Conservation (phyloP, 495 filamentous ascomycete genomes). For the Margaritispora aquatica region DNA sequence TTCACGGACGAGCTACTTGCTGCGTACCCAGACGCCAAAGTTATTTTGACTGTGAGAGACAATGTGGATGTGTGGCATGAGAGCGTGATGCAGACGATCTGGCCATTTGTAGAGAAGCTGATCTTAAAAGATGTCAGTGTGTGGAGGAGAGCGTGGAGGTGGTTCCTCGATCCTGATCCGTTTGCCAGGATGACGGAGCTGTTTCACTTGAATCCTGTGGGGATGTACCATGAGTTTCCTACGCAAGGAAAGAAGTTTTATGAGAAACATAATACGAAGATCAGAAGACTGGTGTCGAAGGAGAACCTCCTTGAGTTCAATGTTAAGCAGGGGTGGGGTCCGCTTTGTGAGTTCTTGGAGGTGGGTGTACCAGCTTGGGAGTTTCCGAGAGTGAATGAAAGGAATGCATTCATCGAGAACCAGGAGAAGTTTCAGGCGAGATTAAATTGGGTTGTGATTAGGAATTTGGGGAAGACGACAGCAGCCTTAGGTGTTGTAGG, state of each 20-base stretch:
- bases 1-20: conserved; percentile 37
- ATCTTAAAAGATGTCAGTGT: background rate
- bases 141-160: background rate
- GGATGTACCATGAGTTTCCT: conserved; percentile 5
- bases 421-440: background rate
- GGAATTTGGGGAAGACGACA: background rate
- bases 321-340: conserved; percentile 41
- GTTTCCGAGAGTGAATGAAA: conserved; percentile 8
- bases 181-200: background rate
- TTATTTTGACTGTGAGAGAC: conserved; percentile 36
- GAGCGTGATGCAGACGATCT: conserved; percentile 3
- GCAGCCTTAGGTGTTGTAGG: background rate
- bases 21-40: conserved; percentile 41
- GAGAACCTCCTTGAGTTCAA: conserved; percentile 34
- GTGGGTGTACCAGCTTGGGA: conserved; percentile 8
- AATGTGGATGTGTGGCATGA: conserved; percentile 34
- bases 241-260: conserved; percentile 16
- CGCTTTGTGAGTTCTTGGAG: conserved; percentile 36
- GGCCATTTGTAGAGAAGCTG: background rate
- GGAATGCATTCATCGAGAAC: background rate
- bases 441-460: background rate
- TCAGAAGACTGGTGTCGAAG: conserved; percentile 25
- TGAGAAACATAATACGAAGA: conserved; percentile 23
- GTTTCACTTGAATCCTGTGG: conserved; percentile 2
- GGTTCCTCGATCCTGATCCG: background rate